A percentile compares a stretch with the other conserved stretches of the same genome.
phyloP scores from a whole-genome alignment of 768 basidiomycete species.

The Strobilomyces dryophilus region DNA sequence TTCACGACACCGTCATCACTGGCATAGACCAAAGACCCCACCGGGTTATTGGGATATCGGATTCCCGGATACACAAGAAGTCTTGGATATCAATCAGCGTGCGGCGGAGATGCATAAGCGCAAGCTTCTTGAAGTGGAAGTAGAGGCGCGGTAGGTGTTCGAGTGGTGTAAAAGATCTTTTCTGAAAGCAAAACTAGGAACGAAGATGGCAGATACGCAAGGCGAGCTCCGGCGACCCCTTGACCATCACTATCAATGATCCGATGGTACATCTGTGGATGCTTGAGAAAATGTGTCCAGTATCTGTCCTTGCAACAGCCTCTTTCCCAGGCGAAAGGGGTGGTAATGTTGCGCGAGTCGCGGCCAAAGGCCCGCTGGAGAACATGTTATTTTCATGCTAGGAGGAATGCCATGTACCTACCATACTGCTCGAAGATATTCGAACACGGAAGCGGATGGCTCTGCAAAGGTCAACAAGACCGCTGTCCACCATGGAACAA shows the following conservation, averaged over 20 bases:
- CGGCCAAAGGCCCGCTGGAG: slow-evolving; percentile 45
- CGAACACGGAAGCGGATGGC: slow-evolving; percentile 47
- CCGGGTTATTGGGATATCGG: slow-evolving; percentile 90
- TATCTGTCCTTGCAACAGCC: slow-evolving; percentile 44
- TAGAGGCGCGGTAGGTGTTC: slow-evolving; percentile 50
- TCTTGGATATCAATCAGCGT: slow-evolving; percentile 64
- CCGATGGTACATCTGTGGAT: slow-evolving; percentile 2
- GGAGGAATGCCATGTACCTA: slow-evolving; percentile 13
- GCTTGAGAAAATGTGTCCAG: slow-evolving; percentile 44
- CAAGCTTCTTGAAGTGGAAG: slow-evolving; percentile 57
- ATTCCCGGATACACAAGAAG: slow-evolving; percentile 84
- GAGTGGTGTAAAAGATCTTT: background rate
- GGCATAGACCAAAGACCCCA: slow-evolving; percentile 70
- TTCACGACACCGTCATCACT: slow-evolving; percentile 68
- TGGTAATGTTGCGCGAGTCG: slow-evolving; percentile 54
- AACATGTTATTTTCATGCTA: slow-evolving; percentile 1
- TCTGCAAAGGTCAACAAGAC: slow-evolving; percentile 33
- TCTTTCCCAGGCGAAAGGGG: slow-evolving; percentile 49
- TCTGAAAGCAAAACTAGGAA: slow-evolving; percentile 14
- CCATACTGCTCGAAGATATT: slow-evolving; percentile 59
- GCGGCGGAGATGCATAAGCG: slow-evolving; percentile 70
- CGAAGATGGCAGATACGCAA: slow-evolving; percentile 25
- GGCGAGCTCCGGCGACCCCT: slow-evolving; percentile 14
- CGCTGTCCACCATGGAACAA: background rate
- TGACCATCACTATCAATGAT: slow-evolving; percentile 11